Evolutionary conservation across 768 basidiomycete genomes (phyloP).

Genomic region (Serendipita vermifera): DNA sequence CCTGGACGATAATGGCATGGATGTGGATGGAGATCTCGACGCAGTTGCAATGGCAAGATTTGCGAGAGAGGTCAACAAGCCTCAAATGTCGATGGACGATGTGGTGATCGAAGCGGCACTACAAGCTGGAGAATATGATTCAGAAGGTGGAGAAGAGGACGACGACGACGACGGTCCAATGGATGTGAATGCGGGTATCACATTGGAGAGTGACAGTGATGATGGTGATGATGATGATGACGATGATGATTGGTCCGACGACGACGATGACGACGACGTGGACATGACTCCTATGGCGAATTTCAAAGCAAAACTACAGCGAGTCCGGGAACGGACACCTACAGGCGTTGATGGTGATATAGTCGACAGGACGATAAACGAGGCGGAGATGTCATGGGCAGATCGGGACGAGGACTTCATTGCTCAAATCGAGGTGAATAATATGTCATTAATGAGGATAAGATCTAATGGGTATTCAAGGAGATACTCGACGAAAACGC

Average conservation of each 20-base stretch:
- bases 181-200: constrained; percentile 44
- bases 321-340: constrained; percentile 4
- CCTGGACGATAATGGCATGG: not conserved
- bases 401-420: constrained; percentile 49
- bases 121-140: not conserved
- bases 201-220: constrained; percentile 30
- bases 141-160: not conserved
- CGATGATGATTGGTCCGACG: constrained; percentile 18
- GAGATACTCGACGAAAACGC: constrained; percentile 47
- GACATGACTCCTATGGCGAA: constrained; percentile 28
- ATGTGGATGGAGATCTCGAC: not conserved
- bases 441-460: not conserved
- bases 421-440: constrained; percentile 39
- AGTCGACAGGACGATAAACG: constrained; percentile 18
- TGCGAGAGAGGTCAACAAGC: constrained; percentile 6
- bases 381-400: constrained; percentile 30
- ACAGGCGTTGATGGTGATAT: constrained; percentile 20
- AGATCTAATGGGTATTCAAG: constrained; percentile 25
- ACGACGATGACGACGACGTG: constrained; percentile 27
- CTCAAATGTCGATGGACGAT: constrained; percentile 1
- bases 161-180: constrained; percentile 57
- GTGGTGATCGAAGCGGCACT: constrained; percentile 4
- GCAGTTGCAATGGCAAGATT: not conserved
- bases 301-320: constrained; percentile 1
- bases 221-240: constrained; percentile 18